Base-by-base conservation (phyloP, 2,329 filamentous ascomycete species). In the Graphilbum fragrans region DNA sequence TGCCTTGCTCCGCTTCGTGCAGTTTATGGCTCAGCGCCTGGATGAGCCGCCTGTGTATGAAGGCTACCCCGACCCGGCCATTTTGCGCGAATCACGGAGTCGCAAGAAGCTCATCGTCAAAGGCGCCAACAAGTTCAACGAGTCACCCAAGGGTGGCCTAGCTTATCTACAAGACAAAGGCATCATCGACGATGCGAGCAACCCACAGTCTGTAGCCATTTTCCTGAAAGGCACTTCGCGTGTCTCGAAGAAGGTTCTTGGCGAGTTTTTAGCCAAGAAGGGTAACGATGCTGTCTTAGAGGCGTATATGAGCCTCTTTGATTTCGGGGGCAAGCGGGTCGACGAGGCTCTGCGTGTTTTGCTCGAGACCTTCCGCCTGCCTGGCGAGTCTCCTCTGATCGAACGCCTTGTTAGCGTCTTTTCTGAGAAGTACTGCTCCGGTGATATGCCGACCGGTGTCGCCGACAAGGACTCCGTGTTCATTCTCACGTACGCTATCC, bases 401-500 rank as follows among this genome's bases (percentile, higher is more conserved):
- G 87, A 94, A 60, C 77, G 90, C 38, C 94, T 98, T 50, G 76
- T 98, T 31, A 87, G 78, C 5, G 77, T 77, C 11, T 98, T 98
- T 58, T 75, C 86, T 1, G 84, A 90, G 49, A 86, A 85, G 55
- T 98, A 94, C 58, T 83, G 82, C 57, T 64, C 72, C 9, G 77
- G 75, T 45, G 76, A 74, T 6, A 72, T 77, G 21, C 81, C 84
- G 1, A 74, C 82, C 41, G 82, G 80, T 19, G 79, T 96, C 47
- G 82, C 80, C 7, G 80, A 94, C 54, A 82, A 85, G 52, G 92
- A 98, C 58, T 79, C 87, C 8, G 80, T 92, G 19, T 98, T 85
- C 54, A 78, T 98, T 37, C 67, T 98, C 39, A 90, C 85, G 0
- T 98, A 98, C 57, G 92, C 88, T 31, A 93, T 95, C 53, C 94